Conservation (phyloP, 176 grass and related monocot genomes). For the Oryza glaberrima region DNA sequence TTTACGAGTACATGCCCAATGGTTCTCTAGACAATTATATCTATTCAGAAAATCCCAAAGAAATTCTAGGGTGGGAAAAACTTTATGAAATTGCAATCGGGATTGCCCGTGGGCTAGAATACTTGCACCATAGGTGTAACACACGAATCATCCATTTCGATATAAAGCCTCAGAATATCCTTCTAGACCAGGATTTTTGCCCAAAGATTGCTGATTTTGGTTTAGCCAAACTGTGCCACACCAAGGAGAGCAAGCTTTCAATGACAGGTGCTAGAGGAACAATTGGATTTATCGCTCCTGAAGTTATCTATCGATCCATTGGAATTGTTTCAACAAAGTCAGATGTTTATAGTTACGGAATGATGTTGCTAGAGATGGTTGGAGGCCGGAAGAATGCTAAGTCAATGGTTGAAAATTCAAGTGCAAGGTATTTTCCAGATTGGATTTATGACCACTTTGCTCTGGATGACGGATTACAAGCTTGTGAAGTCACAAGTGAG, state of each 20-base stretch:
- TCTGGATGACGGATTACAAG: constrained; percentile 34
- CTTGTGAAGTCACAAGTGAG: constrained; percentile 37
- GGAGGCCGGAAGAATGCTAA: constrained; percentile 61
- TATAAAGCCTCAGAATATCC: constrained; percentile 66
- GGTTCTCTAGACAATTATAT: constrained; percentile 63
- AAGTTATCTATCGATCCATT: constrained; percentile 48
- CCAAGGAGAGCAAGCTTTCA: constrained; percentile 48
- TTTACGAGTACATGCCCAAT: constrained; percentile 68
- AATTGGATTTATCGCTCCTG: constrained; percentile 59
- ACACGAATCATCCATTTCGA: constrained; percentile 62
- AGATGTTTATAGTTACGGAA: constrained; percentile 69
- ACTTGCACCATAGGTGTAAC: constrained; percentile 50
- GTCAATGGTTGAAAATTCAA: constrained; percentile 26
- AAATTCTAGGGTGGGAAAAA: constrained; percentile 54
- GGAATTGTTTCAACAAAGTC: constrained; percentile 65
- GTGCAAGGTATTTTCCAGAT: constrained; percentile 60
- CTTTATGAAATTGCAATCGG: constrained; percentile 45
- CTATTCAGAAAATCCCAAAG: constrained; percentile 54
- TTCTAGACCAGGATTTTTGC: constrained; percentile 51
- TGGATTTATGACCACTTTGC: constrained; percentile 77
- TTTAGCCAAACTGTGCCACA: constrained; percentile 49
- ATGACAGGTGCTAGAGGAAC: constrained; percentile 56
- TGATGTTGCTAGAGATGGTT: constrained; percentile 75
- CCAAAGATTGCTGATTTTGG: constrained; percentile 72
- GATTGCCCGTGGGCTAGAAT: constrained; percentile 55